A percentile compares a stretch with the other conserved stretches of the same genome.
phyloP scores from a whole-genome alignment of 108 stramenopile genomes.

The Fragilaria crotonensis region DNA sequence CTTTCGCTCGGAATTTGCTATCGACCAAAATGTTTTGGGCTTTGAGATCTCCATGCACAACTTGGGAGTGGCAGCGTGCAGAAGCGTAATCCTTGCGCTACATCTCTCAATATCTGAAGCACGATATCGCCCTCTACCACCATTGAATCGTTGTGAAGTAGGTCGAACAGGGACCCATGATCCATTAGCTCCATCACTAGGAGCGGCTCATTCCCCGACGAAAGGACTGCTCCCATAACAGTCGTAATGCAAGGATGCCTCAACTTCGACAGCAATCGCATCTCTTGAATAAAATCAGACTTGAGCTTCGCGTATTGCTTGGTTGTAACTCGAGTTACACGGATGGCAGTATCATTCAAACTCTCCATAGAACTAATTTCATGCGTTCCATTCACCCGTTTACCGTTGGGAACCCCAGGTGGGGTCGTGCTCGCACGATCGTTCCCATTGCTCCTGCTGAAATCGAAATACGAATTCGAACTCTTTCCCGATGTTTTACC shows the following conservation, averaged over 20 bases:
- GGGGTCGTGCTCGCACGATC: background rate
- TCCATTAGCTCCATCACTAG: conserved; percentile 46
- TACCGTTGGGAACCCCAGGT: background rate
- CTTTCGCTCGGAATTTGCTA: conserved; percentile 43
- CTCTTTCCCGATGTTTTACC: background rate
- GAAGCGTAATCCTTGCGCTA: conserved; percentile 55
- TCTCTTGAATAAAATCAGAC: conserved; percentile 48
- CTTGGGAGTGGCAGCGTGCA: conserved; percentile 50
- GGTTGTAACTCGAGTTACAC: background rate
- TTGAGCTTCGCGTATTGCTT: conserved; percentile 14
- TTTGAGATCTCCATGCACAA: conserved; percentile 60
- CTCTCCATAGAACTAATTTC: background rate
- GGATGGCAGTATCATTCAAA: background rate
- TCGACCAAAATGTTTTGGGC: conserved; percentile 55
- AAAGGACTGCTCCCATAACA: conserved; percentile 48
- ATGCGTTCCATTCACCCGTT: background rate
- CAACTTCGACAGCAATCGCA: conserved; percentile 44
- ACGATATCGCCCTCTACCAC: conserved; percentile 35
- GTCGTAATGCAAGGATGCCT: conserved; percentile 68
- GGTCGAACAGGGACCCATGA: conserved; percentile 46
- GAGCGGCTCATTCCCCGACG: conserved; percentile 34
- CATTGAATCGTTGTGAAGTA: conserved; percentile 50
- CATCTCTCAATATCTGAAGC: conserved; percentile 43
- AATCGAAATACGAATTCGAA: background rate
- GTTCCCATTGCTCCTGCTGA: background rate